phyloP scores from a whole-genome alignment of 768 basidiomycete species.

The Leccinum variicolor region DNA sequence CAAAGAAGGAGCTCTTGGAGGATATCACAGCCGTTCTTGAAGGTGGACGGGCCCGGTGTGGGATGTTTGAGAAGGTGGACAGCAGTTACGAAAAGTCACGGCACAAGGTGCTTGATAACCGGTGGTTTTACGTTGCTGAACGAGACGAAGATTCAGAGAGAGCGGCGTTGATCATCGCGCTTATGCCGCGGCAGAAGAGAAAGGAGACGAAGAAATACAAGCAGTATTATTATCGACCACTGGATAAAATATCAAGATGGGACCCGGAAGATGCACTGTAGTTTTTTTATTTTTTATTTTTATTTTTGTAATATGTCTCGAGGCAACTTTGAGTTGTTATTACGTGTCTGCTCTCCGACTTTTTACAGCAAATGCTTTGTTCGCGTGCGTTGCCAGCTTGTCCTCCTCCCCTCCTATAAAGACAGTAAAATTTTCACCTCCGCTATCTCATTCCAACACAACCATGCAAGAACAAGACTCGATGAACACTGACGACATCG shows the following conservation, averaged over 20 bases:
- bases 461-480: conserved; percentile 22
- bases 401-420: conserved; percentile 33
- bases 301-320: conserved; percentile 9
- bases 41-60: conserved; percentile 41
- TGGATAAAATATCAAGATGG: conserved; percentile 71
- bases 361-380: conserved; percentile 4
- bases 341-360: conserved; percentile 4
- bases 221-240: conserved; percentile 77
- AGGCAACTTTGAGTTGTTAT: conserved; percentile 16
- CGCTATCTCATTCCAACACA: neutral
- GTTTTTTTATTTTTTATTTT: conserved; percentile 7
- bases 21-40: conserved; percentile 51
- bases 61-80: conserved; percentile 73
- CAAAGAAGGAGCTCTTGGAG: conserved; percentile 43
- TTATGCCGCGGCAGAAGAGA: conserved; percentile 77
- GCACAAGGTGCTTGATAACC: conserved; percentile 43
- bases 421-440: neutral
- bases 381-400: conserved; percentile 1
- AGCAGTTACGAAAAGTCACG: conserved; percentile 53
- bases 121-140: conserved; percentile 79
- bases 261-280: conserved; percentile 60
- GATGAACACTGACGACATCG: conserved; percentile 25
- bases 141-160: conserved; percentile 67
- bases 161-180: conserved; percentile 60
- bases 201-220: conserved; percentile 81